phyloP scores from a whole-genome alignment of 2,329 filamentous ascomycete genomes.

The Venturia oleaginea region DNA sequence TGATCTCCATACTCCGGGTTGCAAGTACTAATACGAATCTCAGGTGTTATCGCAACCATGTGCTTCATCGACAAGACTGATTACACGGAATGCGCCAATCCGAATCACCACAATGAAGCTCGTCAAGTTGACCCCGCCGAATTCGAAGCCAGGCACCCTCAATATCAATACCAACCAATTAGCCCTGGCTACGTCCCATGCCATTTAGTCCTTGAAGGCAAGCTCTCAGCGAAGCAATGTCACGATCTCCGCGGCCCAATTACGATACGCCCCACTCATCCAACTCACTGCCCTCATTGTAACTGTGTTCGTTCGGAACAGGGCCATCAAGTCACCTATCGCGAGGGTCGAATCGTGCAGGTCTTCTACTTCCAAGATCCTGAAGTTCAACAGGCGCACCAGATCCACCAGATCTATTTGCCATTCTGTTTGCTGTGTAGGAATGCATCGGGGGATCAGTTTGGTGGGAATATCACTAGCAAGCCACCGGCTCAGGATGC shows the following conservation, averaged over 20 bases:
- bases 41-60: neutral
- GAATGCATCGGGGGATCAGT: neutral
- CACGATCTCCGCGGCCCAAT: neutral
- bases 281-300: neutral
- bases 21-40: neutral
- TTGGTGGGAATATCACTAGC: neutral
- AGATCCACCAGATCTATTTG: neutral
- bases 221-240: neutral
- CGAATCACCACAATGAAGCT: neutral
- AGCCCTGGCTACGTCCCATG: neutral
- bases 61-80: neutral
- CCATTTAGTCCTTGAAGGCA: neutral
- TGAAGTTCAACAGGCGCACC: neutral
- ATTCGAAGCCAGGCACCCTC: neutral
- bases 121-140: neutral
- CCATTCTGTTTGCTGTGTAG: neutral
- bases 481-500: neutral
- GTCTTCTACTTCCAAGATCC: neutral
- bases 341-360: neutral
- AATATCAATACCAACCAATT: neutral
- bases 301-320: neutral
- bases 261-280: neutral
- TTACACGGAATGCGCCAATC: neutral
- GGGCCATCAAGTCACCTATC: neutral
- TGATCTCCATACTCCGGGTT: too few species aligned